These are phyloP conservation scores for Ocimum tenuiflorum DNA, from an alignment of 257 asterid species.

Conservation along the genomic window DNA sequence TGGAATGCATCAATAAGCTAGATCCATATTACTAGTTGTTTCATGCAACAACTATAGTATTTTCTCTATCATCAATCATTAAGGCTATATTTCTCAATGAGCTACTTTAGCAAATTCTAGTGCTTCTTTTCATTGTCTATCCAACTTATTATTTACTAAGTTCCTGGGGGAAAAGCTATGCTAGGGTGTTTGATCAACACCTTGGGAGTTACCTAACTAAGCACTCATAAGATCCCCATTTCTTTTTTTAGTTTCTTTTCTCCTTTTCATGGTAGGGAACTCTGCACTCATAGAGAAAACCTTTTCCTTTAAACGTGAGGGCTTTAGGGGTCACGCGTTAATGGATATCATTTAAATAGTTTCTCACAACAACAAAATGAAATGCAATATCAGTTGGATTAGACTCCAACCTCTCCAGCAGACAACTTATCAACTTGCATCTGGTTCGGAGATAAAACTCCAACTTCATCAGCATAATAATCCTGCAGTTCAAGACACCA, in stretches of 20 bases:
- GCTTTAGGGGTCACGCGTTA: neutral
- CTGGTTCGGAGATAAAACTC: conserved; percentile 93
- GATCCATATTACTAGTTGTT: too few relatives aligned
- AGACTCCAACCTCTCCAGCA: conserved; percentile 79
- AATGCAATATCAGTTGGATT: neutral
- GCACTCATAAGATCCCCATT: too few relatives aligned
- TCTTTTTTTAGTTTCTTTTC: neutral
- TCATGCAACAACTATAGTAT: too few relatives aligned
- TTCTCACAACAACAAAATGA: neutral
- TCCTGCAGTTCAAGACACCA: conserved; percentile 53
- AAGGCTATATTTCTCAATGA: too few relatives aligned
- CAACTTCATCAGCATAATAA: conserved; percentile 90
- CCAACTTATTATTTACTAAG: too few relatives aligned
- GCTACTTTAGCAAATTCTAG: too few relatives aligned
- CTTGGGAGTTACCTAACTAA: too few relatives aligned
- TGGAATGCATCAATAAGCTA: too few relatives aligned
- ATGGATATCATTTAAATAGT: neutral
- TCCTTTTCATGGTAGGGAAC: neutral
- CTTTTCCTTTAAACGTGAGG: neutral
- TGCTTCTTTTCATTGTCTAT: too few relatives aligned
- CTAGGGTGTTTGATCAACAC: too few relatives aligned
- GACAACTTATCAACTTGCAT: conserved; percentile 68
- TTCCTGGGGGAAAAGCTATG: too few relatives aligned
- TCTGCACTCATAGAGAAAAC: neutral
- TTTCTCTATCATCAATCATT: too few relatives aligned